Percentiles rank a stretch among this genome's conserved stretches.
Evolutionary conservation across 2,329 filamentous ascomycete genomes (phyloP).

Genomic region (Fusarium acutatum): DNA sequence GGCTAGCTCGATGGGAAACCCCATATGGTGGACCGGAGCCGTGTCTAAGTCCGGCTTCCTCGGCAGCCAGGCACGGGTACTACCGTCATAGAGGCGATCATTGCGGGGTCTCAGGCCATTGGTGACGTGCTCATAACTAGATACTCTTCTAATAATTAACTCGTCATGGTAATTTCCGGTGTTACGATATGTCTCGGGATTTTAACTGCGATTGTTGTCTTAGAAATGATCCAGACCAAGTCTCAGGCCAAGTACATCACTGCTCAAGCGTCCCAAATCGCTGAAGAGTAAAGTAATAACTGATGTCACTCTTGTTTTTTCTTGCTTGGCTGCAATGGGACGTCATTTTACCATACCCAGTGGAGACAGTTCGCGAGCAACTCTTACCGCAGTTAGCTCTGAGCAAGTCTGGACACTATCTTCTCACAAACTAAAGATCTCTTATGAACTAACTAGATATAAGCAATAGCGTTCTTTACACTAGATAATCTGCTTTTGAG

Average conservation of each 20-base stretch:
- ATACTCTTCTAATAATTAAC: too few relatives aligned
- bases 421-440: too few relatives aligned
- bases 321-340: background rate
- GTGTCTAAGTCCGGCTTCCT: background rate
- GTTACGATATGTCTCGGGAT: background rate
- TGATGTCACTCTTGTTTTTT: background rate
- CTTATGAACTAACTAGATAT: rapidly evolving
- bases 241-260: background rate
- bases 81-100: background rate
- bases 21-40: background rate
- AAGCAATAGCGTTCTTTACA: rapidly evolving
- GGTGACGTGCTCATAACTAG: background rate
- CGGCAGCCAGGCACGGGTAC: background rate
- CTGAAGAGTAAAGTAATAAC: too few relatives aligned
- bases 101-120: too few relatives aligned
- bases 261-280: rapidly evolving
- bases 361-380: too few relatives aligned
- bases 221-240: background rate
- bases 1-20: background rate
- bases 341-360: too few relatives aligned
- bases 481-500: too few relatives aligned
- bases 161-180: background rate
- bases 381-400: background rate
- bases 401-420: background rate
- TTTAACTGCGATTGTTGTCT: background rate